Evolutionary conservation across 768 basidiomycete species (phyloP).

Genomic region (Daedalea quercina): DNA sequence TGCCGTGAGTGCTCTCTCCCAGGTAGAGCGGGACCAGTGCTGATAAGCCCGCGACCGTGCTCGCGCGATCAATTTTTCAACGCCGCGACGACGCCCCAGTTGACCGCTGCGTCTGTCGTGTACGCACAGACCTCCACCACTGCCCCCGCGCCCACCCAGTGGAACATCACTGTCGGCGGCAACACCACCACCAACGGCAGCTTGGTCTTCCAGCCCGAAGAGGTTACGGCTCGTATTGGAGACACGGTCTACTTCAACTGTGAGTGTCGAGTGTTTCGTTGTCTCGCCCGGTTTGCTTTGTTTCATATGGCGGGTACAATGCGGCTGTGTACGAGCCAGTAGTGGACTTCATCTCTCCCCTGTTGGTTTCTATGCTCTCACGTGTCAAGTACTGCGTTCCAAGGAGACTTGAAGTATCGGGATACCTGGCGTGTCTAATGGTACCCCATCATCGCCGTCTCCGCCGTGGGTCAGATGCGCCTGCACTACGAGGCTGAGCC

Average conservation of each 20-base stretch:
- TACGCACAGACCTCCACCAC: background rate
- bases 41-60: background rate
- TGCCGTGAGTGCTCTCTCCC: slow-evolving; percentile 14
- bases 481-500: no score
- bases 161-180: slow-evolving; percentile 32
- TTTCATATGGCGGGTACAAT: no score
- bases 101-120: background rate
- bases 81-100: background rate
- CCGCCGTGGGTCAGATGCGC: no score
- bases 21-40: background rate
- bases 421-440: no score
- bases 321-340: no score
- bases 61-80: background rate
- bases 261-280: slow-evolving; percentile 21
- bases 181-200: slow-evolving; percentile 38
- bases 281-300: no score
- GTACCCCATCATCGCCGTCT: no score
- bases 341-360: no score
- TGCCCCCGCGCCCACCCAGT: background rate
- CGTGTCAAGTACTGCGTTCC: no score
- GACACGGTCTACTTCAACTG: slow-evolving; percentile 55
- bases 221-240: slow-evolving; percentile 36
- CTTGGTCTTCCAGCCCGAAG: slow-evolving; percentile 39
- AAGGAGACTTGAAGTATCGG: no score
- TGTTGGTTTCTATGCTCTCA: no score